Evolutionary conservation across 495 filamentous ascomycete genomes (phyloP).

Genomic region (Neurospora sp.): DNA sequence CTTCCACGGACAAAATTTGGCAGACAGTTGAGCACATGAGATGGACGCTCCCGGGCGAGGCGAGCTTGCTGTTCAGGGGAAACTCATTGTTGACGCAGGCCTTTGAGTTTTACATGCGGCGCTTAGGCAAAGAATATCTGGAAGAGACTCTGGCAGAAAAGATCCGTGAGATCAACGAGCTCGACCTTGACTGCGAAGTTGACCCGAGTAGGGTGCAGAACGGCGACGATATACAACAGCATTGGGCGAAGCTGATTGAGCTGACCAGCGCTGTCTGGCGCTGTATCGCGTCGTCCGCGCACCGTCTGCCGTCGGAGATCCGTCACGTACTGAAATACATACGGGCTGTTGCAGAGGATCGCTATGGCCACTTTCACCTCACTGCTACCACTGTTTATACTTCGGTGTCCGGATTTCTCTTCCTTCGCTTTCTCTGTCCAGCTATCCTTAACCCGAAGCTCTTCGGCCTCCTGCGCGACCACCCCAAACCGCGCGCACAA

Average conservation of each 20-base stretch:
- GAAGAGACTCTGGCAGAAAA: slow-evolving; percentile 81
- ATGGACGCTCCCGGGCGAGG: slow-evolving; percentile 61
- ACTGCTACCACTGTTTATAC: slow-evolving; percentile 73
- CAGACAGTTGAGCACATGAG: slow-evolving; percentile 51
- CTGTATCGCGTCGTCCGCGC: slow-evolving; percentile 60
- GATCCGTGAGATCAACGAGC: slow-evolving; percentile 75
- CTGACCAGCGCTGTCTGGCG: slow-evolving; percentile 80
- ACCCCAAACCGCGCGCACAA: slow-evolving; percentile 77
- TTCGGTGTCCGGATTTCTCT: slow-evolving; percentile 93
- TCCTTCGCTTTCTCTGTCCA: slow-evolving; percentile 91
- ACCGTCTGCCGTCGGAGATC: slow-evolving; percentile 72
- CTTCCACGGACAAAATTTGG: slow-evolving; percentile 44
- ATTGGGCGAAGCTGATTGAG: slow-evolving; percentile 71
- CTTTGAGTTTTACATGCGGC: slow-evolving; percentile 89
- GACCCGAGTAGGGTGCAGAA: slow-evolving; percentile 69
- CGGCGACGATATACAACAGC: slow-evolving; percentile 65
- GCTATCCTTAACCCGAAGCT: slow-evolving; percentile 94
- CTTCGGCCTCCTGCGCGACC: slow-evolving; percentile 81
- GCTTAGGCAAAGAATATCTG: slow-evolving; percentile 86
- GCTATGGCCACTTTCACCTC: slow-evolving; percentile 89
- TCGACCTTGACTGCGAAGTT: slow-evolving; percentile 88
- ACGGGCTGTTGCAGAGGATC: slow-evolving; percentile 85
- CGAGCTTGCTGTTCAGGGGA: slow-evolving; percentile 89
- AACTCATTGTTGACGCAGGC: slow-evolving; percentile 93
- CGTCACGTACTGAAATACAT: slow-evolving; percentile 86